Base-by-base conservation (phyloP, 176 grass and related monocot species). In the Raddia distichophylla region DNA sequence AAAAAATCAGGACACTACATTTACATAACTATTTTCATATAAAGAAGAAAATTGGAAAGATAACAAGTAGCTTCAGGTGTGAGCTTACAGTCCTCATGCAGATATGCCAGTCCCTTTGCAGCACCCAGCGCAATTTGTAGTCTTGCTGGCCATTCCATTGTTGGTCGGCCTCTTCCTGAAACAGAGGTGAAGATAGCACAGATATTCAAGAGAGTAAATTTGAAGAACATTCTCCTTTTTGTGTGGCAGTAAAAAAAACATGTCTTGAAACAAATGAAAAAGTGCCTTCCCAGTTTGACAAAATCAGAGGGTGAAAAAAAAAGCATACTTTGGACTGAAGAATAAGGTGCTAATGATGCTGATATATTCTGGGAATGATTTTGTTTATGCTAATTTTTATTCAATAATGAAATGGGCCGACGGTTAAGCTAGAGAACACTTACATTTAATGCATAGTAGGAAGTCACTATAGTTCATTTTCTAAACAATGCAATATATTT, bases 41-140 rank as follows among this genome's bases (percentile, higher is more conserved):
- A 8, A 54, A 83, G 47, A 84, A 61, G 19, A 84, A 58, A 70
- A 68, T n/a, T 78, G 54, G 78, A 48, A 82, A 20, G 10, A 82
- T 35, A 79, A 82, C 7, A 60, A 82, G 9, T 79, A 77, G 62
- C 37, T 55, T 43, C 13, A 55, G 60, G 19, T 80, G 45, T 83
- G 76, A 71, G 78, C 93, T 92, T 83, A 95, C 93, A 92, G 52
- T 95, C 90, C 87, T 95, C 93, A 60, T 95, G 93, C 79, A 95
- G 90, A 85, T 95, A 95, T 1, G 93, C 90, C 73, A 95, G 85
- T 80, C 89, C 93, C 45, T 95, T 95, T 0, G 93, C 93, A 71
- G 93, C 83, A 87, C 93, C 93, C 73, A 95, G 65, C 77, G 93
- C 93, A 83, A 92, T 84, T 59, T 68, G 87, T 79, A 95, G 67